Percentiles rank a stretch among this genome's conserved stretches.
These are phyloP conservation scores for Alternaria sp. DNA, from an alignment of 2,329 filamentous ascomycete species.

Conservation along the genomic window DNA sequence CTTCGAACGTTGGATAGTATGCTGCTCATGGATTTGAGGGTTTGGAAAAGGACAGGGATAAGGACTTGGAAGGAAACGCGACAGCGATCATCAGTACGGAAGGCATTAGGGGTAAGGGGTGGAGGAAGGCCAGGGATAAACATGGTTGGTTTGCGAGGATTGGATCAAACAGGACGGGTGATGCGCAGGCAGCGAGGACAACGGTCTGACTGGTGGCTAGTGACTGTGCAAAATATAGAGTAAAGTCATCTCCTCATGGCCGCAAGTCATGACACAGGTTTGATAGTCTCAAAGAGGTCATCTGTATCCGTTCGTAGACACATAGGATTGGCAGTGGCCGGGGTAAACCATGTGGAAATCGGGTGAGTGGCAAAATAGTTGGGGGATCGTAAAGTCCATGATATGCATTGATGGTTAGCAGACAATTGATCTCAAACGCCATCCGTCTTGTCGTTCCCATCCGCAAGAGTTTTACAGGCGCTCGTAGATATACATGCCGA, in stretches of 20 bases:
- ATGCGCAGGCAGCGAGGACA: not conserved
- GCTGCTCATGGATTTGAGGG: not conserved
- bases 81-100: not conserved
- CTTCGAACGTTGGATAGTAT: not conserved
- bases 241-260: not conserved
- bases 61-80: not conserved
- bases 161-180: not conserved
- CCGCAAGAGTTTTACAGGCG: conserved; percentile 48
- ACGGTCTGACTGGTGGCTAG: not conserved
- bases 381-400: conserved; percentile 44
- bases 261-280: not conserved
- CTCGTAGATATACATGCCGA: conserved; percentile 49
- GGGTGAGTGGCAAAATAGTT: conserved; percentile 12
- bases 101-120: not conserved
- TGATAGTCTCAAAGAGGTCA: not conserved
- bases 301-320: not conserved
- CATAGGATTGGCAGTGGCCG: not conserved
- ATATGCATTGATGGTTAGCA: conserved; percentile 51
- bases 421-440: conserved; percentile 49
- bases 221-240: not conserved
- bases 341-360: not conserved
- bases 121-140: not conserved
- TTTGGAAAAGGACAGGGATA: not conserved
- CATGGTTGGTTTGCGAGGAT: not conserved
- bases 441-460: conserved; percentile 46